These are phyloP conservation scores for Xerocomellus dryophilus DNA, from an alignment of 768 basidiomycete species.

Conservation along the genomic window DNA sequence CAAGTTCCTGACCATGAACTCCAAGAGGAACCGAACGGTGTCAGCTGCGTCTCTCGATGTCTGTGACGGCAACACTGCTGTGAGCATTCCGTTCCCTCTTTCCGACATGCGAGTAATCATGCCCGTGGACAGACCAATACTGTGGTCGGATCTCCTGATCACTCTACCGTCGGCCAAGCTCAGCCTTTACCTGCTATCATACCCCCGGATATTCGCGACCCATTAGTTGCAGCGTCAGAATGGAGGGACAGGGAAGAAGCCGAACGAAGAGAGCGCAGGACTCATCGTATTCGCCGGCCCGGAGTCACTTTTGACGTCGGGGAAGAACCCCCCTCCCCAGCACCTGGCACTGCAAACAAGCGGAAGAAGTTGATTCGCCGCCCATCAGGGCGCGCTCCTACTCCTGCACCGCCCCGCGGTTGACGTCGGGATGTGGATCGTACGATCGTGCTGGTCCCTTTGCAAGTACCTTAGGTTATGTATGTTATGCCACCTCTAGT, in stretches of 20 bases:
- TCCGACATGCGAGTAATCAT: not conserved
- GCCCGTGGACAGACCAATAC: slow-evolving; percentile 53
- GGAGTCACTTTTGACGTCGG: slow-evolving; percentile 65
- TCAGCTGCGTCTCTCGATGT: slow-evolving; percentile 77
- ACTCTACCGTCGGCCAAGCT: slow-evolving; percentile 62
- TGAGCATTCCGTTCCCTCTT: slow-evolving; percentile 35
- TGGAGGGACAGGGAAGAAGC: slow-evolving; percentile 70
- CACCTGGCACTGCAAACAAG: slow-evolving; percentile 21
- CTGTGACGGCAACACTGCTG: slow-evolving; percentile 69
- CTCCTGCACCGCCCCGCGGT: slow-evolving; percentile 22
- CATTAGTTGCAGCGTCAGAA: slow-evolving; percentile 57
- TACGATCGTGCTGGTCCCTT: not conserved
- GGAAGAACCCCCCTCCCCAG: slow-evolving; percentile 49
- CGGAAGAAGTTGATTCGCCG: slow-evolving; percentile 31
- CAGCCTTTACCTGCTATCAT: slow-evolving; percentile 39
- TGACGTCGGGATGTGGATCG: slow-evolving; percentile 12
- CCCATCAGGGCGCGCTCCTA: slow-evolving; percentile 26
- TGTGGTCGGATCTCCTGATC: slow-evolving; percentile 70
- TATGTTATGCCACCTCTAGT: slow-evolving; percentile 31
- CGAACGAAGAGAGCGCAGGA: slow-evolving; percentile 39
- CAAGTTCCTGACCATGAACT: slow-evolving; percentile 48
- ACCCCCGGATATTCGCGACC: slow-evolving; percentile 63
- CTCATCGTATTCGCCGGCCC: slow-evolving; percentile 46
- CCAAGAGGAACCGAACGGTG: slow-evolving; percentile 60
- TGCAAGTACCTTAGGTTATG: slow-evolving; percentile 29